Evolutionary conservation across 2,329 filamentous ascomycete genomes (phyloP).

Genomic region (Xylaria sp.): DNA sequence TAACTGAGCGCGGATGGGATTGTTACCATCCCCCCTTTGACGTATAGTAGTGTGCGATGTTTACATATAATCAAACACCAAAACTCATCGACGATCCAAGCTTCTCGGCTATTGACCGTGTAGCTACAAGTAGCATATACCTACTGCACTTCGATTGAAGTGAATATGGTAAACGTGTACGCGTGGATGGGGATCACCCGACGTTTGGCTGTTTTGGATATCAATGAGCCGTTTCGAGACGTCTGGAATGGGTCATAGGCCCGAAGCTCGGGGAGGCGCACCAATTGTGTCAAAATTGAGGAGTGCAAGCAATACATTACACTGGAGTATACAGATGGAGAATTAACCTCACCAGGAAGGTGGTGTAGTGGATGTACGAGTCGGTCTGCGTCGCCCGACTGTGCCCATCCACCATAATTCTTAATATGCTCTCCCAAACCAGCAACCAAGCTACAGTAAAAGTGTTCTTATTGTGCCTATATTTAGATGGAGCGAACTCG

Average conservation of each 20-base stretch:
- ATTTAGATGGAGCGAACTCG: slow-evolving; percentile 28
- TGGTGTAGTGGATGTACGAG: slow-evolving; percentile 27
- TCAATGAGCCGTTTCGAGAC: slow-evolving; percentile 1
- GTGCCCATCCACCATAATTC: not conserved
- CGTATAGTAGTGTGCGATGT: not conserved
- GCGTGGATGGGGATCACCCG: slow-evolving; percentile 9
- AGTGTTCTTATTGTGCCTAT: slow-evolving; percentile 13
- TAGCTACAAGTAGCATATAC: not conserved
- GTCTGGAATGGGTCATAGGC: slow-evolving; percentile 31
- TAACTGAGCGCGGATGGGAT: not conserved
- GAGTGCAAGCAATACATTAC: slow-evolving; percentile 13
- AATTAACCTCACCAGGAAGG: slow-evolving; percentile 37
- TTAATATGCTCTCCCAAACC: too few relatives aligned
- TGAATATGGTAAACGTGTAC: slow-evolving; percentile 12
- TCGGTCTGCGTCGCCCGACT: slow-evolving; percentile 21
- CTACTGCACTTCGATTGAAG: not conserved
- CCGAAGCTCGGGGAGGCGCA: slow-evolving; percentile 30
- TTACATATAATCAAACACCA: not conserved
- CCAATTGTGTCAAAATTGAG: slow-evolving; percentile 29
- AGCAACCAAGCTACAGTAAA: not conserved
- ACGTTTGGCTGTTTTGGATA: not conserved
- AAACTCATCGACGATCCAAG: slow-evolving; percentile 15
- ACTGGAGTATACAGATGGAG: slow-evolving; percentile 23
- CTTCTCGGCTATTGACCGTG: not conserved
- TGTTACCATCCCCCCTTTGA: not conserved